Conservation (phyloP, 305 asterid genomes). For the Plantago coronopus region DNA sequence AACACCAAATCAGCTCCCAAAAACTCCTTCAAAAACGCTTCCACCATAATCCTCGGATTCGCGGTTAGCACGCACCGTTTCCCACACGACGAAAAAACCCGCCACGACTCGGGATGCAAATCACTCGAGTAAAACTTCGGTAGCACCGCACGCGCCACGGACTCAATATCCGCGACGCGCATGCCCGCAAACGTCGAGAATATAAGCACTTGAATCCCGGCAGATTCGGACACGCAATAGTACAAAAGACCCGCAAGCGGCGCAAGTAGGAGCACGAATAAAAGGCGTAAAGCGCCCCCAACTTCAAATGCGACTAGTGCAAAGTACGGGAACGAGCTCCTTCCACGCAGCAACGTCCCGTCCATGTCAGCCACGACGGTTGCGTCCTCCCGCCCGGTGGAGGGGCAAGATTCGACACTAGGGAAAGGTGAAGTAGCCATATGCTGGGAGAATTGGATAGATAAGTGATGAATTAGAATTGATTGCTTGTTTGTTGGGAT, state of each 20-base stretch:
- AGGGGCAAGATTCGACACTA: slow-evolving; percentile 36
- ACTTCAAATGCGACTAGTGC: slow-evolving; percentile 38
- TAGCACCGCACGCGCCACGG: slow-evolving; percentile 33
- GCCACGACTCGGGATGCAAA: slow-evolving; percentile 42
- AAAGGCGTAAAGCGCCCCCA: slow-evolving; percentile 37
- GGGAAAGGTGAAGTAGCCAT: slow-evolving; percentile 37
- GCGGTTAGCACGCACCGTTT: slow-evolving; percentile 44
- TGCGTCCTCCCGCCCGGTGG: slow-evolving; percentile 39
- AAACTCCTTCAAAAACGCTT: slow-evolving; percentile 47
- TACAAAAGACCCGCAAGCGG: slow-evolving; percentile 36
- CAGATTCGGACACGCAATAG: slow-evolving; percentile 35
- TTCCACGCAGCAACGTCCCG: slow-evolving; percentile 48
- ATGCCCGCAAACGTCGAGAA: slow-evolving; percentile 32
- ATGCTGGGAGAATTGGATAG: not conserved
- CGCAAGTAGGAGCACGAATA: slow-evolving; percentile 30
- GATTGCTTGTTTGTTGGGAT: not conserved
- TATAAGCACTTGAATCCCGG: slow-evolving; percentile 36
- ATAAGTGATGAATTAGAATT: not conserved
- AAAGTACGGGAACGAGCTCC: slow-evolving; percentile 43
- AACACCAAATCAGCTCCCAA: slow-evolving; percentile 56
- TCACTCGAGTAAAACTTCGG: slow-evolving; percentile 34
- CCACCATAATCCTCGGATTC: slow-evolving; percentile 63
- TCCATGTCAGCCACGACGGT: slow-evolving; percentile 60
- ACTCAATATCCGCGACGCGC: slow-evolving; percentile 28
- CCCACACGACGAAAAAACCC: slow-evolving; percentile 42